Evolutionary conservation across 1,139 yeast genomes (phyloP).

Genomic region (Taphrina populina): DNA sequence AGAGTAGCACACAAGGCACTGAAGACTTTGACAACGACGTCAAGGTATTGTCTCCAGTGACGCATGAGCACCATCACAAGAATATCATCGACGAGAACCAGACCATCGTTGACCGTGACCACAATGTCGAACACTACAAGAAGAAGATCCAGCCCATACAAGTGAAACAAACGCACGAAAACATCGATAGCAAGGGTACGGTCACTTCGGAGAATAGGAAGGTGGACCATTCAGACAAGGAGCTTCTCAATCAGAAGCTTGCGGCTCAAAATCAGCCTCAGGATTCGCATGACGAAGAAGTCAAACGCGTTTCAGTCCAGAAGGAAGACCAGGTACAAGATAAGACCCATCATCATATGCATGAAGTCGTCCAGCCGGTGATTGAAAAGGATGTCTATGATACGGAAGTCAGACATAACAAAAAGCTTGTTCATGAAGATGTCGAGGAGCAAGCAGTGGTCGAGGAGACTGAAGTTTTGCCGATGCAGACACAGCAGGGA

Average conservation of each 20-base stretch:
- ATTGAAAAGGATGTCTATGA: constrained; percentile 11
- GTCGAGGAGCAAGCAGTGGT: constrained; percentile 1
- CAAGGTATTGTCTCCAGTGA: neutral
- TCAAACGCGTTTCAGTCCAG: too few relatives aligned
- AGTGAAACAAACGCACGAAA: neutral
- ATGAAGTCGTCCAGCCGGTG: constrained; percentile 10
- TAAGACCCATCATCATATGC: constrained; percentile 10
- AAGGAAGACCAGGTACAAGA: constrained; percentile 2
- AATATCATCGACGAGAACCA: constrained; percentile 12
- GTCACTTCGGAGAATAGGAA: neutral
- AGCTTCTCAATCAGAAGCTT: neutral
- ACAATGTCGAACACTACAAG: constrained; percentile 17
- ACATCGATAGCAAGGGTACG: neutral
- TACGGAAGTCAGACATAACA: constrained; percentile 2
- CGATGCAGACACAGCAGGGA: too few relatives aligned
- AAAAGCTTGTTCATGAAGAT: neutral
- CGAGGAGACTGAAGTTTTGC: constrained; percentile 17
- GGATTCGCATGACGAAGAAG: constrained; percentile 10
- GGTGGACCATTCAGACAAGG: constrained; percentile 4
- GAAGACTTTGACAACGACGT: constrained; percentile 2
- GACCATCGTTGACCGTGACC: constrained; percentile 15
- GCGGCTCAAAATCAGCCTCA: neutral
- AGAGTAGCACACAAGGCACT: too few relatives aligned
- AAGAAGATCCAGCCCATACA: constrained; percentile 18
- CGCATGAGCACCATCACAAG: constrained; percentile 13